Evolutionary conservation across 176 grass and related monocot genomes (phyloP).

Genomic region (Cenchrus fungigraminus): DNA sequence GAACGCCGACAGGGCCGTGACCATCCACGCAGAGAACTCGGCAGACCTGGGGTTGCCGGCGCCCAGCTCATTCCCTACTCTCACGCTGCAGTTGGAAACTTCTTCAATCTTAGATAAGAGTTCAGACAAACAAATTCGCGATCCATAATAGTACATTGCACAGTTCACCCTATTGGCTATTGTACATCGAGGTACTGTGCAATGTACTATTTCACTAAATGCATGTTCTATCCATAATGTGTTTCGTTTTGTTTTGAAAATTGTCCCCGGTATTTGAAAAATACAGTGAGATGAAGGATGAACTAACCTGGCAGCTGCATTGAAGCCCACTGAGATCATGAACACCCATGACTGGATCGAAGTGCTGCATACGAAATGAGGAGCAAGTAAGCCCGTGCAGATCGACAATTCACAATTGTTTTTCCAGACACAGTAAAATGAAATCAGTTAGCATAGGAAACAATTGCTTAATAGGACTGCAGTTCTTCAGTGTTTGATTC

Average conservation of each 20-base stretch:
- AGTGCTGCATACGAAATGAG: constrained; percentile 50
- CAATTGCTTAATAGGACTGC: too few relatives aligned
- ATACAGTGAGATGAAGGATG: not conserved
- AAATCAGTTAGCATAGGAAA: too few relatives aligned
- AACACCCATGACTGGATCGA: constrained; percentile 78
- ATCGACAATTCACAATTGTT: not conserved
- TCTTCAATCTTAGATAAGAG: not conserved
- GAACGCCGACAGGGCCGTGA: constrained; percentile 59
- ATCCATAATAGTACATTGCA: too few relatives aligned
- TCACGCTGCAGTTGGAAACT: constrained; percentile 48
- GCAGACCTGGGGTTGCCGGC: constrained; percentile 80
- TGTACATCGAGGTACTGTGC: not conserved
- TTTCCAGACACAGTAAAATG: too few relatives aligned
- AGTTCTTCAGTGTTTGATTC: too few relatives aligned
- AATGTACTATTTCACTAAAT: not conserved
- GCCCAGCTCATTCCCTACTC: constrained; percentile 87
- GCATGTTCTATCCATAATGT: not conserved
- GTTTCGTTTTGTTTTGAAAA: not conserved
- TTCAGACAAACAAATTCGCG: constrained; percentile 8
- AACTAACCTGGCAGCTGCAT: constrained; percentile 78
- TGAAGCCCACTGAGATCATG: constrained; percentile 96
- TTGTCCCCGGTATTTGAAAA: not conserved
- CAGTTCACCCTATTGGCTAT: too few relatives aligned
- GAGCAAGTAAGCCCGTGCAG: not conserved
- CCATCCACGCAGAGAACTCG: constrained; percentile 66